Conservation (phyloP, 306 rosid genomes). For the Morella rubra region DNA sequence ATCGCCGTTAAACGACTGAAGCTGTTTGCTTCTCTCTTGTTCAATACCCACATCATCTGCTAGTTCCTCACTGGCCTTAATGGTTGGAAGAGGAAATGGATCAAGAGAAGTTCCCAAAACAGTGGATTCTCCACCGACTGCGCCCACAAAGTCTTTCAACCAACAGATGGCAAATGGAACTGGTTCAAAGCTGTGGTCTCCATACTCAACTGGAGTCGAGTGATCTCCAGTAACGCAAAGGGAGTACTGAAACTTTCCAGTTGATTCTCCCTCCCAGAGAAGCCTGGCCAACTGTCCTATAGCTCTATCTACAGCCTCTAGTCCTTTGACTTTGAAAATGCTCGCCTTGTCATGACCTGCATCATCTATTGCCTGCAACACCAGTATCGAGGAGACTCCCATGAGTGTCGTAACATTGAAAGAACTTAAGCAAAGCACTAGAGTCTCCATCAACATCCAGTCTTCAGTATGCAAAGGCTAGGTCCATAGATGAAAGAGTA, state of each 20-base stretch:
- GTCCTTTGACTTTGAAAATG: slow-evolving; percentile 72
- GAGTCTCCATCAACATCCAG: slow-evolving; percentile 4
- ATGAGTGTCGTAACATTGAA: slow-evolving; percentile 9
- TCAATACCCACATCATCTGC: slow-evolving; percentile 30
- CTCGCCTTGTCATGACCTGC: slow-evolving; percentile 95
- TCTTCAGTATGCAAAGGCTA: background rate
- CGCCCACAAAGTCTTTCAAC: slow-evolving; percentile 70
- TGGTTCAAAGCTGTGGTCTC: slow-evolving; percentile 97
- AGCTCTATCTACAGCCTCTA: slow-evolving; percentile 87
- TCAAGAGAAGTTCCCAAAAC: slow-evolving; percentile 51
- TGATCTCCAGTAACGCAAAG: slow-evolving; percentile 92
- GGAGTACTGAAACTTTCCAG: slow-evolving; percentile 57
- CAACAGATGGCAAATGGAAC: slow-evolving; percentile 78
- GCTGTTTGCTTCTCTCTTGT: slow-evolving; percentile 28
- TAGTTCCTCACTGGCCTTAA: slow-evolving; percentile 53
- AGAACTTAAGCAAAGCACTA: background rate
- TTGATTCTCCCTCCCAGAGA: slow-evolving; percentile 80
- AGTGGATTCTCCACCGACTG: slow-evolving; percentile 55
- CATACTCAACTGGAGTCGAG: slow-evolving; percentile 96
- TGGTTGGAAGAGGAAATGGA: slow-evolving; percentile 78
- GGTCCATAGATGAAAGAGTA: slow-evolving; percentile 4
- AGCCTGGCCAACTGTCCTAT: slow-evolving; percentile 85
- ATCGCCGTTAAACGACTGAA: slow-evolving; percentile 56
- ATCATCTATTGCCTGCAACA: slow-evolving; percentile 89
- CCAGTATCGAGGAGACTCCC: slow-evolving; percentile 18